A percentile compares a stretch with the other conserved stretches of the same genome.
Conservation (phyloP, 208 protist genomes). For the Trichomonas gallinae region DNA sequence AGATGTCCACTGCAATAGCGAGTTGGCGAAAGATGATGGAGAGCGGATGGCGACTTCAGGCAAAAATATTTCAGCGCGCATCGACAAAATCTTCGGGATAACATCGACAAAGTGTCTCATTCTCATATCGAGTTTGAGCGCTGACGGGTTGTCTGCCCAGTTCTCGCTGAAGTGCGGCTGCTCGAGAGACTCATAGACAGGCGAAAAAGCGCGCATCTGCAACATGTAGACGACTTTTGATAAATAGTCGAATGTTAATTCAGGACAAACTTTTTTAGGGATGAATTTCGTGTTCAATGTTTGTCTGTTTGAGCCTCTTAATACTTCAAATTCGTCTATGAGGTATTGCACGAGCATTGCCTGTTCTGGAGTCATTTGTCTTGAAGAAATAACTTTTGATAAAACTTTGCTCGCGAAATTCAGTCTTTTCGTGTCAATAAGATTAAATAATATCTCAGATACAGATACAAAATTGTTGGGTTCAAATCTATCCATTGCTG, state of each 20-base stretch:
- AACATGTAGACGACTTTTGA: background rate
- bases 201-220: background rate
- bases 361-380: background rate
- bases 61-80: background rate
- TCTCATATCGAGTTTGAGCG: background rate
- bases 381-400: background rate
- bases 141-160: background rate
- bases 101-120: background rate
- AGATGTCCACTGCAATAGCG: background rate
- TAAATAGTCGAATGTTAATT: background rate
- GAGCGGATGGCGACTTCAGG: background rate
- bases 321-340: background rate
- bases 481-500: background rate
- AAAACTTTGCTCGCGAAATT: background rate
- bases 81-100: background rate
- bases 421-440: background rate
- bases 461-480: background rate
- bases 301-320: background rate
- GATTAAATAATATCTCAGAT: background rate
- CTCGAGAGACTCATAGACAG: background rate
- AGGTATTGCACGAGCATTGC: background rate
- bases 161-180: background rate
- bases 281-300: background rate
- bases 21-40: background rate
- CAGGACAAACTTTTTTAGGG: background rate